Percentiles rank a stretch among this genome's conserved stretches.
Evolutionary conservation across 108 stramenopile species (phyloP).

Genomic region (Nitzschia putrida): DNA sequence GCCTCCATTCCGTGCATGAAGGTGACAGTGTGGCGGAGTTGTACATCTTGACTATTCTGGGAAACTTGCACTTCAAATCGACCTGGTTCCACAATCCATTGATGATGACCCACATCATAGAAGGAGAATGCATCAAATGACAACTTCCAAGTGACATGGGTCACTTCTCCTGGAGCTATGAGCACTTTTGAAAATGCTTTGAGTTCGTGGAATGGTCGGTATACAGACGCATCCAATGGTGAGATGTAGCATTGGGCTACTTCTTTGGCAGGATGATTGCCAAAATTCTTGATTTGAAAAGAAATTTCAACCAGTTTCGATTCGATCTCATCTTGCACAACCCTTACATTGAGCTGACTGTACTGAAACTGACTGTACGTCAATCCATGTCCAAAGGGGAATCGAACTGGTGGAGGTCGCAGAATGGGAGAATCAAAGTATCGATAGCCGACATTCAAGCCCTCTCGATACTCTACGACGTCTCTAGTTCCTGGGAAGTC

Average conservation of each 20-base stretch:
- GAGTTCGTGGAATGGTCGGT: constrained; percentile 57
- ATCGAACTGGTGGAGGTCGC: constrained; percentile 42
- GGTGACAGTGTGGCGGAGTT: constrained; percentile 22
- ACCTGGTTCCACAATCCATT: constrained; percentile 51
- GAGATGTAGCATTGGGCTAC: constrained; percentile 50
- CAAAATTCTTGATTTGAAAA: constrained; percentile 39
- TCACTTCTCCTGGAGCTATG: constrained; percentile 90
- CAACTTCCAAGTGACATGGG: constrained; percentile 78
- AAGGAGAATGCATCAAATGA: constrained; percentile 36
- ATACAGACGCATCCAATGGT: constrained; percentile 41
- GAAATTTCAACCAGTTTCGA: constrained; percentile 29
- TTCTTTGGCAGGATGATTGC: constrained; percentile 37
- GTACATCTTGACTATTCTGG: constrained; percentile 49
- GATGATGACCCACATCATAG: constrained; percentile 43
- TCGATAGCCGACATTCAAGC: constrained; percentile 73
- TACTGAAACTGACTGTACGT: constrained; percentile 69
- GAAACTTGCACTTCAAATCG: constrained; percentile 47
- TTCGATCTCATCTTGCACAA: constrained; percentile 17
- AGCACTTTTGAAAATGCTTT: constrained; percentile 78
- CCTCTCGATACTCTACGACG: constrained; percentile 60
- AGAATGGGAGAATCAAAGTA: constrained; percentile 43
- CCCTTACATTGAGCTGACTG: constrained; percentile 24
- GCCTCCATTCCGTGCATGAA: constrained; percentile 30
- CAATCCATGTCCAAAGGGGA: constrained; percentile 78
- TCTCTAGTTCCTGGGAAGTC: constrained; percentile 45